Evolutionary conservation across 2,329 filamentous ascomycete genomes (phyloP), one percentile per base, ranked within the genome.

Genomic region (Trematosphaeria pertusa): DNA sequence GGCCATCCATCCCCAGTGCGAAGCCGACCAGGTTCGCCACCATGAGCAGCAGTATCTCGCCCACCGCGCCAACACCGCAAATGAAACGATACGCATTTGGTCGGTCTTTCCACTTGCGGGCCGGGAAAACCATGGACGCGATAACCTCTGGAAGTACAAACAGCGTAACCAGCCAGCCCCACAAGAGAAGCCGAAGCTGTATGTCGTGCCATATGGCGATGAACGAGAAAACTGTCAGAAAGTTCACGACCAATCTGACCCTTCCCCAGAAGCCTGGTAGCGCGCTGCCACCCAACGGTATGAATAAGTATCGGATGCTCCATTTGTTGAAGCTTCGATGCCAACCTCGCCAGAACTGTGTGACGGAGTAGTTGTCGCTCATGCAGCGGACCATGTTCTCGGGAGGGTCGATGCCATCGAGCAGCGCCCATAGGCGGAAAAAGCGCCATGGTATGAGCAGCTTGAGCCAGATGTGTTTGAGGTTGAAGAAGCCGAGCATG

Each of bases 341-440:
- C 95, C 95, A 99, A 22, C 86, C 87, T 52, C 94, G 89, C 94
- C 94, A 99, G 76, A 99, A 99, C 15, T 87, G 86, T 31, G 92
- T 81, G 0, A 91, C 88, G 55, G 88, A 92, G 77, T 92, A 97
- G 72, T 97, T 97, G 77, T 99, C 86, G 65, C 87, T 92, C 74
- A 97, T 91, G 73, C 95, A 99, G 59, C 94, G 89, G 43, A 97
- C 84, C 91, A 99, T 97, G 75, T 99, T 99, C 75, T 99, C 94
- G 0, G 94, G 93, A 0, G 94, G 91, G 66, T 99, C 94, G 59
- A 99, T 85, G 51, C 89, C 90, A 69, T 99, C 94, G 12, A 92
- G 69, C 3, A 99, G 81, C 0, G 90, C 81, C 94, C 94, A 99
- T n/a, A 99, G 84, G 4, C 95, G 89, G 82, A 97, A 97, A 71